Conservation (phyloP, 2,329 filamentous ascomycete species). For the Verticillium dahliae region DNA sequence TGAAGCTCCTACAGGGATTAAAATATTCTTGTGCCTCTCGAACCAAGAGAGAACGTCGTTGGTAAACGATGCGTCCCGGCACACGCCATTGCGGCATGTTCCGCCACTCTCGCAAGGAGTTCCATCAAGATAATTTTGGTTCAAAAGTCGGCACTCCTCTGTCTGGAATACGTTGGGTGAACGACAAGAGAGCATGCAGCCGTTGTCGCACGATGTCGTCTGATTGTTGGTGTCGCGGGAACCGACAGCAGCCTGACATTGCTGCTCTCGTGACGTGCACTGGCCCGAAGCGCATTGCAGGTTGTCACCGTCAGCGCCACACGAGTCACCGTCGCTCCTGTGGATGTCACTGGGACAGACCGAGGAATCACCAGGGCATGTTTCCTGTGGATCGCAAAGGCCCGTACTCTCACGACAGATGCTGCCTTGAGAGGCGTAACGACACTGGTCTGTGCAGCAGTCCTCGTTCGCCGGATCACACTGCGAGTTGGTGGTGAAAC, state of each 20-base stretch:
- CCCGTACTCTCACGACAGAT: constrained; percentile 79
- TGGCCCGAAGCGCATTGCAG: constrained; percentile 85
- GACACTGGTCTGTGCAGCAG: constrained; percentile 64
- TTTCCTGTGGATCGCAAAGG: constrained; percentile 78
- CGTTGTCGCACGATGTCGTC: constrained; percentile 70
- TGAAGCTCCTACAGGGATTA: constrained; percentile 70
- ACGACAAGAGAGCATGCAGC: constrained; percentile 71
- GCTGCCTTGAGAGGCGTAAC: constrained; percentile 58
- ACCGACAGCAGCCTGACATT: constrained; percentile 82
- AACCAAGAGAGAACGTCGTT: constrained; percentile 74
- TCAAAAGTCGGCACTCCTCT: constrained; percentile 60
- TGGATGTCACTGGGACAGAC: constrained; percentile 69
- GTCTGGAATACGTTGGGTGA: constrained; percentile 55
- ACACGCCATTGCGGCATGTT: constrained; percentile 70
- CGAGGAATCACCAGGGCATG: constrained; percentile 65
- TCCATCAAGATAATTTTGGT: constrained; percentile 91
- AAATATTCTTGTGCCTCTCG: constrained; percentile 66
- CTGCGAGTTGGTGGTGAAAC: constrained; percentile 66
- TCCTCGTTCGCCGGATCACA: constrained; percentile 81
- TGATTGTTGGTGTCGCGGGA: constrained; percentile 66
- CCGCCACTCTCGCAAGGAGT: constrained; percentile 79
- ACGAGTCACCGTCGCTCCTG: constrained; percentile 62
- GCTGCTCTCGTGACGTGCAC: constrained; percentile 84
- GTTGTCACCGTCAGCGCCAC: constrained; percentile 55
- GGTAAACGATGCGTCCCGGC: constrained; percentile 61